Evolutionary conservation across 2,329 filamentous ascomycete genomes (phyloP).

Genomic region (Pseudopithomyces chartarum): DNA sequence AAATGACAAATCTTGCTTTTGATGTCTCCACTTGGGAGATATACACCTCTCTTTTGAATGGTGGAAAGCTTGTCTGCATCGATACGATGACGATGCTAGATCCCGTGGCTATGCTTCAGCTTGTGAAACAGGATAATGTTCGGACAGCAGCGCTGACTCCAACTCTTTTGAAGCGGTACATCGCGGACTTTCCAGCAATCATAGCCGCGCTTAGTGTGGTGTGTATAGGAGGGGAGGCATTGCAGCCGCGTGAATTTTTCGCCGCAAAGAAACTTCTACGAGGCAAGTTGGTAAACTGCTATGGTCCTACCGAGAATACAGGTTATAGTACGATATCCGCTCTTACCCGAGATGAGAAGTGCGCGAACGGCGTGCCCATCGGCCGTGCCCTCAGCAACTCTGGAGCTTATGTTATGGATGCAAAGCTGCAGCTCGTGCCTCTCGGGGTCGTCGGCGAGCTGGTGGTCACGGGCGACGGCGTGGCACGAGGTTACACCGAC

Average conservation of each 20-base stretch:
- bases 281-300: slow-evolving; percentile 7
- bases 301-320: no score
- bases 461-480: slow-evolving; percentile 59
- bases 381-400: slow-evolving; percentile 50
- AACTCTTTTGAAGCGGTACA: no score
- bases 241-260: not conserved
- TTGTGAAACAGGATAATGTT: no score
- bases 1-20: slow-evolving; percentile 43
- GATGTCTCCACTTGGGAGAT: slow-evolving; percentile 58
- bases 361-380: slow-evolving; percentile 39
- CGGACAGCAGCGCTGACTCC: no score
- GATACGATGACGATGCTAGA: slow-evolving; percentile 44
- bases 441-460: slow-evolving; percentile 49
- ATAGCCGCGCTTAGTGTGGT: slow-evolving; percentile 36
- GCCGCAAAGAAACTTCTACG: slow-evolving; percentile 13
- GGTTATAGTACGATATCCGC: no score
- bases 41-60: slow-evolving; percentile 53
- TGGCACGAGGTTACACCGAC: slow-evolving; percentile 27
- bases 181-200: no score
- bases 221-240: slow-evolving; percentile 12
- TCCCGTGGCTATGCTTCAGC: not conserved
- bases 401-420: slow-evolving; percentile 57
- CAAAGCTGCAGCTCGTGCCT: slow-evolving; percentile 11
- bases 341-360: slow-evolving; percentile 7
- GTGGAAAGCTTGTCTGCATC: slow-evolving; percentile 50